Base-by-base conservation (phyloP, 805 yeast genomes). In the Candida gorgasii region DNA sequence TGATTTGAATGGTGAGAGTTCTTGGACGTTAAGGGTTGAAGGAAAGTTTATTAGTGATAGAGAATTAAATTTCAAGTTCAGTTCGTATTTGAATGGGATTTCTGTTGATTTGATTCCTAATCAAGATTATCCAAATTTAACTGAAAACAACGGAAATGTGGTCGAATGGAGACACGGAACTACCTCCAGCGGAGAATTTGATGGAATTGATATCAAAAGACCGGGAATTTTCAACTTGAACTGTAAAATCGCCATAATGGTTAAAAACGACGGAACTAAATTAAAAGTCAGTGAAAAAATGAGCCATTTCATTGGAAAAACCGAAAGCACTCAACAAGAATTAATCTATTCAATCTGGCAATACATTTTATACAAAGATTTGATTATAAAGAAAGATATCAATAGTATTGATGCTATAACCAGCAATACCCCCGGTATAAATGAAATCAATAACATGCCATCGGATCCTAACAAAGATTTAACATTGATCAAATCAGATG, bases 121-220 rank as follows among this genome's bases (percentile, higher is more conserved):
- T 49, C 60, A 57, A n/a, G 67, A 67, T 51, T 67, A 69, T 49
- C 69, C 70, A 26, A 51, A 56, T 22, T 51, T 65, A 39, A 63
- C 58, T 40, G 56, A 55, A 40, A 47, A 53, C 17, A 62, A 55
- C 32, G 57, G 61, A 37, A 67, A 75, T 54, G 65, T 85, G 11
- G 79, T 92, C 33, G 97, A 93, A 62, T 93, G 99, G 99, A 90
- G 89, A 62, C 90, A 84, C 51, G 29, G 28, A 84, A 82, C 45
- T 34, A 11, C 24, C 42, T 35, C 13, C 43, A 39, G 18, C 37
- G 29, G 54, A 54, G 60, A 53, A 38, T 92, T 92, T 59, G 98
- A 93, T 62, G 97, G 95, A 1, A 65, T 93, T 43, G 97, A 90
- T 58, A 78, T 93, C 43, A 85, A 85, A 55, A 79, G 99, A 54